Evolutionary conservation across 2,329 filamentous ascomycete species (phyloP).

Genomic region (Colletotrichum shisoi): DNA sequence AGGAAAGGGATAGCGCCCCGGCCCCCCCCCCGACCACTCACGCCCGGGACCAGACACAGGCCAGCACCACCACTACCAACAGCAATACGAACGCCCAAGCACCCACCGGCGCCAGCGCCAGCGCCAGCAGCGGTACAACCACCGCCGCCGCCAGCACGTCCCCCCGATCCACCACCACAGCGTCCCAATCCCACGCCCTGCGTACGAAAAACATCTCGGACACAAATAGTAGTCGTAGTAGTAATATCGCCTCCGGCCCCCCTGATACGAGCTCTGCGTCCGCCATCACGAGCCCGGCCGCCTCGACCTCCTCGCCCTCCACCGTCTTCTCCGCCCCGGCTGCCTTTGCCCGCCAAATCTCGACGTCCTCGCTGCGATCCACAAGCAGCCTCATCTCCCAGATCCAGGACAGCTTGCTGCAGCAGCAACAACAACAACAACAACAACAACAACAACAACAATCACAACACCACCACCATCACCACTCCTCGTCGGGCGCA

Average conservation of each 20-base stretch:
- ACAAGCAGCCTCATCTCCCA: conserved; percentile 40
- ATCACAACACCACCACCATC: conserved; percentile 22
- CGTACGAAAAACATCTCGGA: conserved; percentile 28
- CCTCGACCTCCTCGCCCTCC: conserved; percentile 25
- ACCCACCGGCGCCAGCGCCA: background rate
- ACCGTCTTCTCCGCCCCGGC: conserved; percentile 31
- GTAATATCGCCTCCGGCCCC: conserved; percentile 11
- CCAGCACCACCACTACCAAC: background rate
- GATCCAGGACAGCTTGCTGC: conserved; percentile 39
- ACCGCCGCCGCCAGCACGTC: background rate
- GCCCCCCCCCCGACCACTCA: background rate
- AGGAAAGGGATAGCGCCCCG: conserved; percentile 25
- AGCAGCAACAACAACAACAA: conserved; percentile 32
- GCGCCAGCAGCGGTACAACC: background rate
- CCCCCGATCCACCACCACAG: background rate
- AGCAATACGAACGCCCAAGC: background rate
- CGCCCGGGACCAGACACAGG: too few relatives aligned
- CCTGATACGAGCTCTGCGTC: conserved; percentile 32
- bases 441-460: conserved; percentile 20
- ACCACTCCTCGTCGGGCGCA: conserved; percentile 26
- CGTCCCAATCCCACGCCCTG: conserved; percentile 23
- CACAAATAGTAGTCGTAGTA: background rate
- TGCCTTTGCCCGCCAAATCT: conserved; percentile 30
- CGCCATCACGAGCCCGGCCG: conserved; percentile 29
- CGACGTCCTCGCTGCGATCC: conserved; percentile 31